phyloP scores from a whole-genome alignment of 208 protist species.

The Leishmania tropica region DNA sequence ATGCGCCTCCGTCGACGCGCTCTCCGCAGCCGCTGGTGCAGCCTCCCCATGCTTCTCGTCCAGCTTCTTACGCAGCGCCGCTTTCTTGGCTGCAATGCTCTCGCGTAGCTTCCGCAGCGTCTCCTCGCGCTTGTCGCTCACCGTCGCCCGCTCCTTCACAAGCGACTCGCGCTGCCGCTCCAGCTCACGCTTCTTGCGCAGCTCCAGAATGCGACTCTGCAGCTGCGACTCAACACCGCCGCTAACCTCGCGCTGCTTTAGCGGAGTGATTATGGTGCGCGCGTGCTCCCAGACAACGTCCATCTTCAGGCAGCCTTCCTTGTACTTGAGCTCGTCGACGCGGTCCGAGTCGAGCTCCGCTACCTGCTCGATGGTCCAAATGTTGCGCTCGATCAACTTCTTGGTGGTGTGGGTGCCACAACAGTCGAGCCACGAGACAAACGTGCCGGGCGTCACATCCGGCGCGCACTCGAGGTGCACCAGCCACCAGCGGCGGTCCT shows the following conservation, averaged over 20 bases:
- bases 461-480: slow-evolving; percentile 88
- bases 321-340: slow-evolving; percentile 90
- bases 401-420: slow-evolving; percentile 91
- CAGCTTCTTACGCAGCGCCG: slow-evolving; percentile 63
- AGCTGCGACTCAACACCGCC: slow-evolving; percentile 82
- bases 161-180: slow-evolving; percentile 77
- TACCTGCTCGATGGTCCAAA: slow-evolving; percentile 92
- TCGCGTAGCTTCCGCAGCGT: slow-evolving; percentile 79
- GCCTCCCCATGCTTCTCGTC: slow-evolving; percentile 26
- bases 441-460: slow-evolving; percentile 83
- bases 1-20: neutral
- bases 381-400: slow-evolving; percentile 90
- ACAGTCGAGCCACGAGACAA: slow-evolving; percentile 86
- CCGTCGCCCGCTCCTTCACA: slow-evolving; percentile 52
- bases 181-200: slow-evolving; percentile 86
- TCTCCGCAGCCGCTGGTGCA: slow-evolving; percentile 10
- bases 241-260: slow-evolving; percentile 65
- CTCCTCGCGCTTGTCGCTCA: slow-evolving; percentile 69
- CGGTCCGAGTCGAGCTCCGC: slow-evolving; percentile 80
- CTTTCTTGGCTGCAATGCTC: slow-evolving; percentile 83
- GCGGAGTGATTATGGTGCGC: slow-evolving; percentile 77
- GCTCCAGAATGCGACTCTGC: slow-evolving; percentile 80
- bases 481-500: slow-evolving; percentile 89
- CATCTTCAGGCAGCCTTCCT: slow-evolving; percentile 88
- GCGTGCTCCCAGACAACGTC: slow-evolving; percentile 91